These are phyloP conservation scores for Neonectria coccinea DNA, from an alignment of 2,329 filamentous ascomycete genomes.

Conservation along the genomic window DNA sequence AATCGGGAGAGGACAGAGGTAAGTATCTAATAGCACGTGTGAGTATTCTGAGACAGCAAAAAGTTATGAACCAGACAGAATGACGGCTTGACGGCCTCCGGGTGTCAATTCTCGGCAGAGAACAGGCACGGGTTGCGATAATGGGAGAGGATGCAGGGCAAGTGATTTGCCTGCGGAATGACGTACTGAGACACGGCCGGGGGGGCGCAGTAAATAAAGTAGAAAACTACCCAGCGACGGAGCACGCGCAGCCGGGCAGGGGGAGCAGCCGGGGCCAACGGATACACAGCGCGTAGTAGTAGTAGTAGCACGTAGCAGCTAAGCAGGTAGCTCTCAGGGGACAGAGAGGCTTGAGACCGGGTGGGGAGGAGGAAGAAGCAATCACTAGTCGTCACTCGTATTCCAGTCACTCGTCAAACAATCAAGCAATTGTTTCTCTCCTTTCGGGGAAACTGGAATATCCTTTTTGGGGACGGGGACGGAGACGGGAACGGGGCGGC, in stretches of 20 bases:
- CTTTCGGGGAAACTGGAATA: neutral
- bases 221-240: too few species aligned
- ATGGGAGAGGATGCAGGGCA: neutral
- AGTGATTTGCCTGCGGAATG: slow-evolving; percentile 1
- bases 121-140: neutral
- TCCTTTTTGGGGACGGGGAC: neutral
- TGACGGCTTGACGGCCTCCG: neutral
- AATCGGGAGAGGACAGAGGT: slow-evolving; percentile 7
- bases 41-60: slow-evolving; percentile 18
- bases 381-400: neutral
- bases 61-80: slow-evolving; percentile 11
- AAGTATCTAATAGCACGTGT: slow-evolving; percentile 26
- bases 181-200: slow-evolving; percentile 3
- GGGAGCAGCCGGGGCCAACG: neutral
- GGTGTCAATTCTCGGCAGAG: neutral
- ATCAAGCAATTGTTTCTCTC: neutral
- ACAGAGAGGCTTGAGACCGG: too few species aligned
- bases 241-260: neutral
- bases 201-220: too few species aligned
- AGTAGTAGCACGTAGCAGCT: neutral
- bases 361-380: neutral
- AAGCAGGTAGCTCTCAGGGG: neutral
- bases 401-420: neutral
- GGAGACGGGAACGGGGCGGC: neutral
- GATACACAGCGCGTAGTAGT: neutral